Conservation (phyloP, 2,329 filamentous ascomycete species). For the Colletotrichum limetticola region DNA sequence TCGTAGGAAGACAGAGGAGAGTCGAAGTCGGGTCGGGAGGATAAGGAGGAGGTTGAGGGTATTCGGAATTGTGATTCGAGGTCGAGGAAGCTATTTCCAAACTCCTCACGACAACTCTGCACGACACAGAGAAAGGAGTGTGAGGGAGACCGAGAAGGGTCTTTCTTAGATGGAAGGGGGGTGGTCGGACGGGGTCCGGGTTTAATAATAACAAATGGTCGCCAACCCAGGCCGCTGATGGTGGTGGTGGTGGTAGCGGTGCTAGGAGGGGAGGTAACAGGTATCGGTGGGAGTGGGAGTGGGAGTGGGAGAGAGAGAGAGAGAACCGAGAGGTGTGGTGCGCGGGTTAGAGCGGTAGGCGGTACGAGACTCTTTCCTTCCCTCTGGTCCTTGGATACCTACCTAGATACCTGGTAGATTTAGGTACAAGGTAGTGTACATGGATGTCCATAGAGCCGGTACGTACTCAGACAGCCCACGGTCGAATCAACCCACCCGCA, state of each 20-base stretch:
- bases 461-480: slow-evolving; percentile 3
- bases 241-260: not conserved
- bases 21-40: not conserved
- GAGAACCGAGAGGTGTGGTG: slow-evolving; percentile 1
- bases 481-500: slow-evolving; percentile 11
- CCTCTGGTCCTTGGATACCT: not conserved
- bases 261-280: not conserved
- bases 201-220: slow-evolving; percentile 39
- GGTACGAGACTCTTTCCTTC: slow-evolving; percentile 1
- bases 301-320: slow-evolving; percentile 11
- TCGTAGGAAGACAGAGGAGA: not conserved
- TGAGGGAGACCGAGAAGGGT: slow-evolving; percentile 31
- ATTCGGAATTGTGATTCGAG: slow-evolving; percentile 14
- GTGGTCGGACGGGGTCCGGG: slow-evolving; percentile 38
- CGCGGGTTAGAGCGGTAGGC: slow-evolving; percentile 19
- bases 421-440: too few relatives aligned
- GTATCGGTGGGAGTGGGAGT: not conserved
- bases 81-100: slow-evolving; percentile 36
- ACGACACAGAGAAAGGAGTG: slow-evolving; percentile 35
- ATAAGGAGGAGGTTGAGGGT: not conserved
- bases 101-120: slow-evolving; percentile 33
- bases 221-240: slow-evolving; percentile 19
- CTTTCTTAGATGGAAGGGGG: slow-evolving; percentile 35
- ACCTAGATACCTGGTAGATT: not conserved
- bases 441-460: not conserved